Conservation (phyloP, 257 asterid genomes). For the Coffea canephora region DNA sequence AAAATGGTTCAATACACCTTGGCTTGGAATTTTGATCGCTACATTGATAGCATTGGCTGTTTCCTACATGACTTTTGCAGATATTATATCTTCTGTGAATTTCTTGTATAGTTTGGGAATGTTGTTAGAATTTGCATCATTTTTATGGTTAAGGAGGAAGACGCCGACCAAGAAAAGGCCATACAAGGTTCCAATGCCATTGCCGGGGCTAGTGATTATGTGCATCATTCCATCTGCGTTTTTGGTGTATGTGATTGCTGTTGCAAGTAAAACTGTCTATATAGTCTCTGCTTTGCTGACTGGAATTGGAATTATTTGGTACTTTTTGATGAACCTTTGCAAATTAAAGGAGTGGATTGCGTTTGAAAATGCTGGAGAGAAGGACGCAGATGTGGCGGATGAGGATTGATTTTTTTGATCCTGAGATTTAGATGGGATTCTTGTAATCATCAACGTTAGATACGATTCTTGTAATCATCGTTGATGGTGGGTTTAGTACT, state of each 20-base stretch:
- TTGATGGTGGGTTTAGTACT: not conserved
- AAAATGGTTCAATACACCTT: constrained; percentile 40
- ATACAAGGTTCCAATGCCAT: constrained; percentile 49
- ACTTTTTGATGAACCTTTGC: constrained; percentile 56
- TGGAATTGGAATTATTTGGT: constrained; percentile 50
- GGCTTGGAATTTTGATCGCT: constrained; percentile 65
- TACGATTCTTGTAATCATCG: too few species aligned
- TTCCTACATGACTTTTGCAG: constrained; percentile 54
- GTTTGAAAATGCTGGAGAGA: constrained; percentile 27
- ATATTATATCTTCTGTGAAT: constrained; percentile 57
- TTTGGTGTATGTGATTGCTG: constrained; percentile 53
- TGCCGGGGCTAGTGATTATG: constrained; percentile 46
- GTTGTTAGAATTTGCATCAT: constrained; percentile 69
- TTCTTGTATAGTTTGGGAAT: constrained; percentile 72
- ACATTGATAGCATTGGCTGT: constrained; percentile 48
- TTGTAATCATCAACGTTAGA: too few species aligned
- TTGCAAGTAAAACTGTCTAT: constrained; percentile 52
- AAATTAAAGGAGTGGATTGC: constrained; percentile 45
- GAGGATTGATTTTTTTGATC: not conserved
- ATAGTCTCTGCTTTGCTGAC: constrained; percentile 53
- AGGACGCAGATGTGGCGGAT: constrained; percentile 17
- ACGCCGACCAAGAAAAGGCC: constrained; percentile 54
- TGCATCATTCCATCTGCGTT: constrained; percentile 61
- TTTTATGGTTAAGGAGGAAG: constrained; percentile 63
- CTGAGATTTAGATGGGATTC: too few species aligned